phyloP scores from a whole-genome alignment of 148 eudicot genomes.

The Dianthus caryophyllus region DNA sequence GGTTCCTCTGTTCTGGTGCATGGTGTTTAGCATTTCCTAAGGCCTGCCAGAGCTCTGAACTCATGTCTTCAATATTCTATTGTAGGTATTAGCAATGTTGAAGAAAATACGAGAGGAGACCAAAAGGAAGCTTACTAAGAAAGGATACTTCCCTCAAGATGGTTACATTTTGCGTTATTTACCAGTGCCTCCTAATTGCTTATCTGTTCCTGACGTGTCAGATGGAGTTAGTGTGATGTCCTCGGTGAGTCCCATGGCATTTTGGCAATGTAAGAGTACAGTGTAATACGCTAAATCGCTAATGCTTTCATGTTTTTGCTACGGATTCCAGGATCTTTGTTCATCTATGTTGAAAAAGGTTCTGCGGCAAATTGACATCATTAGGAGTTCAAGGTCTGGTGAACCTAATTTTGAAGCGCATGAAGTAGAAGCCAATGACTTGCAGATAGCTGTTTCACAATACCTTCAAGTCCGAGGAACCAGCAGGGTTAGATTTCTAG shows the following conservation, averaged over 20 bases:
- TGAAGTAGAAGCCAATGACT: constrained; percentile 81
- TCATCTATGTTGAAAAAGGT: constrained; percentile 69
- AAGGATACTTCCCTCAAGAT: constrained; percentile 81
- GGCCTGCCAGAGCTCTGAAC: not conserved
- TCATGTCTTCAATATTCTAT: not conserved
- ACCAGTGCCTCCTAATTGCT: constrained; percentile 94
- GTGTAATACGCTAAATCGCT: constrained; percentile 4
- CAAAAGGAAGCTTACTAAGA: constrained; percentile 55
- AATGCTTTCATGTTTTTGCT: constrained; percentile 5
- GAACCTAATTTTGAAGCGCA: constrained; percentile 83
- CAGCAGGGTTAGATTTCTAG: constrained; percentile 48
- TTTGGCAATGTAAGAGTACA: not conserved
- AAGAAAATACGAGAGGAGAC: constrained; percentile 65
- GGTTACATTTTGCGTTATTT: constrained; percentile 68
- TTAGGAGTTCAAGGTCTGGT: constrained; percentile 81
- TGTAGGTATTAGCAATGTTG: constrained; percentile 59
- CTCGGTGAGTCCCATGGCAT: constrained; percentile 45
- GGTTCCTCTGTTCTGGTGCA: not conserved
- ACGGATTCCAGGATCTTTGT: constrained; percentile 60
- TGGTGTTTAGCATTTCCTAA: not conserved
- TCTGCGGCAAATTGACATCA: constrained; percentile 67
- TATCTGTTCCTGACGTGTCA: constrained; percentile 87
- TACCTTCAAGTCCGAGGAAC: constrained; percentile 83
- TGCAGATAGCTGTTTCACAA: constrained; percentile 72
- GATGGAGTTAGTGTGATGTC: constrained; percentile 91